Evolutionary conservation across 2,329 filamentous ascomycete genomes (phyloP).

Genomic region (Colletotrichum tropicicola): DNA sequence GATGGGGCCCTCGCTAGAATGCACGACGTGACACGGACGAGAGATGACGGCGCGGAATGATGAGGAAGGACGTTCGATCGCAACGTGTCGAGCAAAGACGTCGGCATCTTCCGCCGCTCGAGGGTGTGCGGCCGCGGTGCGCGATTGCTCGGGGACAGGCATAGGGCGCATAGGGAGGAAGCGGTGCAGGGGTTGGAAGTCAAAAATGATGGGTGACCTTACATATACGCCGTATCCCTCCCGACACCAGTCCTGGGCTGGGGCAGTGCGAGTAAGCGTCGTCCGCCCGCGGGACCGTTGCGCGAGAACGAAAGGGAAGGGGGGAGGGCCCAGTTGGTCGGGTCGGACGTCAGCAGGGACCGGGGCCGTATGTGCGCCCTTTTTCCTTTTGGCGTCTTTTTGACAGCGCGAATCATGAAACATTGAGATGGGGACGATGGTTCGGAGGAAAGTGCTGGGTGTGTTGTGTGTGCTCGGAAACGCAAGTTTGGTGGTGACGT

Average conservation of each 20-base stretch:
- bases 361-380: neutral
- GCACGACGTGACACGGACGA: neutral
- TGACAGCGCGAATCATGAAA: slow-evolving; percentile 3
- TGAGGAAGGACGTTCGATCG: neutral
- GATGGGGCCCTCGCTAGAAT: neutral
- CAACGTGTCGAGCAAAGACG: neutral
- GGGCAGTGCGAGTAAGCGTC: too few relatives aligned
- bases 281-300: neutral
- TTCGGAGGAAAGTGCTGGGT: neutral
- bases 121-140: neutral
- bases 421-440: neutral
- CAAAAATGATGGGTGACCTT: neutral
- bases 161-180: too few relatives aligned
- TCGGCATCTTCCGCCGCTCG: neutral
- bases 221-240: neutral
- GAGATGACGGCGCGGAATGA: neutral
- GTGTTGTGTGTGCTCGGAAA: neutral
- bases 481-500: neutral
- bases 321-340: neutral
- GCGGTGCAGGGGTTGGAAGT: neutral
- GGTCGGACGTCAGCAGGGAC: neutral
- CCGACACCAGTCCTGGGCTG: too few relatives aligned
- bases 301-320: neutral
- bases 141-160: neutral
- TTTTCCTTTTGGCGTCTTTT: neutral